Conservation (phyloP, 2,329 filamentous ascomycete species). For the Aspergillus quadricinctus region DNA sequence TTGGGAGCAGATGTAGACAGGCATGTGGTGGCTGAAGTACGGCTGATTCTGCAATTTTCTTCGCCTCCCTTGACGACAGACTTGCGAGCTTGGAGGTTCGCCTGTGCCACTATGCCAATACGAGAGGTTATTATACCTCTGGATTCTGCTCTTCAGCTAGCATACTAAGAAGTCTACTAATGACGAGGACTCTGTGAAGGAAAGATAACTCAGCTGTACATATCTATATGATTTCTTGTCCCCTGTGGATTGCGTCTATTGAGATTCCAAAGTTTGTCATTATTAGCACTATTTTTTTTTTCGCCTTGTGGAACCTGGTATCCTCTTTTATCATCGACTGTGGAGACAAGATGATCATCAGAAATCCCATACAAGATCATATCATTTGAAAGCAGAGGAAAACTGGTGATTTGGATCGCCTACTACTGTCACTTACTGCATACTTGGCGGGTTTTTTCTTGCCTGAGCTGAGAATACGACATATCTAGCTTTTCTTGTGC, state of each 20-base stretch:
- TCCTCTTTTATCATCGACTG: neutral
- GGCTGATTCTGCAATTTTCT: neutral
- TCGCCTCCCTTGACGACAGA: constrained; percentile 2
- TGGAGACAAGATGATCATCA: neutral
- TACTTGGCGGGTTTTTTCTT: neutral
- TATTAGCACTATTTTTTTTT: neutral
- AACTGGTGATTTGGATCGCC: neutral
- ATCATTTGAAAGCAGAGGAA: neutral
- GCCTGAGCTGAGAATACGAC: neutral
- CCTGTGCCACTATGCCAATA: neutral
- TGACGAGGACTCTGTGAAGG: neutral
- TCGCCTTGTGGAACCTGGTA: neutral
- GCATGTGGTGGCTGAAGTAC: neutral
- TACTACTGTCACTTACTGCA: neutral
- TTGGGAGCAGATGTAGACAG: neutral
- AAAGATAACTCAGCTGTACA: neutral
- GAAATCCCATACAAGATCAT: neutral
- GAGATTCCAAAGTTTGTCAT: neutral
- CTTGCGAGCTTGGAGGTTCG: neutral
- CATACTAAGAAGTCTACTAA: neutral
- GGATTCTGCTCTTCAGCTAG: neutral
- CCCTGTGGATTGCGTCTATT: neutral
- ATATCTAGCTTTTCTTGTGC: neutral
- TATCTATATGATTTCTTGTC: neutral
- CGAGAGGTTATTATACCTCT: neutral